Percentiles rank a stretch among this genome's conserved stretches.
Conservation (phyloP, 1,284 basidiomycete genomes). For the Apiotrichum brassicae region DNA sequence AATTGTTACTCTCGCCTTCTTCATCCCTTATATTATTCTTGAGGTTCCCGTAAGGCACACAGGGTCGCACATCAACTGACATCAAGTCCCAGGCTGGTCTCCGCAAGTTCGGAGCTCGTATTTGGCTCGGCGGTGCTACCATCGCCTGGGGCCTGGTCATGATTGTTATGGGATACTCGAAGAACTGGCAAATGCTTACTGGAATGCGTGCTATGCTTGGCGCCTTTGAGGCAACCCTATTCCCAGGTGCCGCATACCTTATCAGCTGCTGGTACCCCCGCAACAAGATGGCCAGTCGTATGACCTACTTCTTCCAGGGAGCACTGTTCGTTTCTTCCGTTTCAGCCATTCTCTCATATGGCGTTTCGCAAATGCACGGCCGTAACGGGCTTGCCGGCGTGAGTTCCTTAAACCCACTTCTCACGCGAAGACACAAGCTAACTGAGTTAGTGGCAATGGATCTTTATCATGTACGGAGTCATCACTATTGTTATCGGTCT, state of each 20-base stretch:
- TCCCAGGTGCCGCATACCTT: conserved; percentile 45
- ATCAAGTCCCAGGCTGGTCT: conserved; percentile 1
- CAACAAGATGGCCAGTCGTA: conserved; percentile 42
- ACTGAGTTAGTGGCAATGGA: conserved; percentile 10
- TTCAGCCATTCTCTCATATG: conserved; percentile 20
- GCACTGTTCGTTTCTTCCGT: not conserved
- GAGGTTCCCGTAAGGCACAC: conserved; percentile 12
- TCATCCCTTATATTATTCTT: conserved; percentile 46
- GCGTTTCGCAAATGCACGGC: conserved; percentile 8
- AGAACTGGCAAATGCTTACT: conserved; percentile 39
- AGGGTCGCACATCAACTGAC: conserved; percentile 4
- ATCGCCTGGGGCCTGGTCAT: conserved; percentile 38
- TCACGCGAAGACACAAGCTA: not conserved
- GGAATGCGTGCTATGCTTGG: conserved; percentile 47
- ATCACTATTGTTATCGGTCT: conserved; percentile 12
- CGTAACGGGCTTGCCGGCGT: not conserved
- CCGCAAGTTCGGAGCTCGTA: not conserved
- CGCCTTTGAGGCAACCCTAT: conserved; percentile 41
- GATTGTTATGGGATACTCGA: conserved; percentile 40
- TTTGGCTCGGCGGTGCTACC: conserved; percentile 20
- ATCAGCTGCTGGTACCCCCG: conserved; percentile 46
- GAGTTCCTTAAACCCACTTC: not conserved
- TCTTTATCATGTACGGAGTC: conserved; percentile 14
- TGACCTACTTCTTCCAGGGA: conserved; percentile 43
- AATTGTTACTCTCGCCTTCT: conserved; percentile 41